phyloP scores from a whole-genome alignment of 2,329 filamentous ascomycete genomes.

The Xylaria sp. region DNA sequence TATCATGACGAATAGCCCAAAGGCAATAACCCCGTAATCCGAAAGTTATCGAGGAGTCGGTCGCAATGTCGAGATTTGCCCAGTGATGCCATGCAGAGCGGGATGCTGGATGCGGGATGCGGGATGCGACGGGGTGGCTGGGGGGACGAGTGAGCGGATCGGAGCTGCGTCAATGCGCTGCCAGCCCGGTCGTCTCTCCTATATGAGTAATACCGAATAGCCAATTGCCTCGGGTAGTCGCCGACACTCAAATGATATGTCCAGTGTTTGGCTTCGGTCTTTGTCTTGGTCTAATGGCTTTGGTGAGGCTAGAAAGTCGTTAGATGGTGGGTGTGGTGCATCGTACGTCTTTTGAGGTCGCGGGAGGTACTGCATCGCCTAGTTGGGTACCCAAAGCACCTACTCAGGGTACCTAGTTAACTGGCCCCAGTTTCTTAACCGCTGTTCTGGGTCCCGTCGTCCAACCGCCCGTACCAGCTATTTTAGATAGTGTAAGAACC shows the following conservation, averaged over 20 bases:
- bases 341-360: neutral
- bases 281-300: neutral
- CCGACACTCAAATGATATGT: neutral
- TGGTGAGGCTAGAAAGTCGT: neutral
- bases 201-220: neutral
- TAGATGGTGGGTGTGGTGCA: neutral
- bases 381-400: too few species aligned
- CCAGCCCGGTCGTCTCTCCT: neutral
- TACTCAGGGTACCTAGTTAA: too few species aligned
- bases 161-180: neutral
- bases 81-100: neutral
- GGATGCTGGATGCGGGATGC: neutral
- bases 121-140: slow-evolving; percentile 13
- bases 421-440: too few species aligned
- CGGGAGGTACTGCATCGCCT: neutral
- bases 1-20: slow-evolving; percentile 38
- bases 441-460: too few species aligned
- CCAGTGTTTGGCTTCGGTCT: neutral
- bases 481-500: neutral
- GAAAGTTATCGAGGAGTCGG: neutral
- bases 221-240: slow-evolving; percentile 1
- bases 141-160: neutral
- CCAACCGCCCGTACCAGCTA: too few species aligned
- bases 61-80: neutral
- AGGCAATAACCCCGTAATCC: neutral